Base-by-base conservation (phyloP, 78 protist genomes). In the Polysphondylium violaceum region DNA sequence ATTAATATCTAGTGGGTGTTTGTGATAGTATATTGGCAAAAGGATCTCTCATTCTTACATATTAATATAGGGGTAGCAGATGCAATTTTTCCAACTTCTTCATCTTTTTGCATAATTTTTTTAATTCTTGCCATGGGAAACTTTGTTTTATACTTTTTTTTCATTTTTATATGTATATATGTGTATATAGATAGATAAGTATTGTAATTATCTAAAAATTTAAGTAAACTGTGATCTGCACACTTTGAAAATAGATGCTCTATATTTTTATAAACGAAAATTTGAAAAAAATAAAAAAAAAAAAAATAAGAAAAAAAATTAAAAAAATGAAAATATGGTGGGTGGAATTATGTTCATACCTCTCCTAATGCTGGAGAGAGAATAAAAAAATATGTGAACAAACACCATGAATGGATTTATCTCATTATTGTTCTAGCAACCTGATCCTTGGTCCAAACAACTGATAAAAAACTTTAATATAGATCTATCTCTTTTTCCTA, bases 31-130 rank as follows among this genome's bases (percentile, higher is more conserved):
- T 31, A 2, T n/a, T 25, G 25, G 5, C 16, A 17, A 81, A 9
- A 43, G 8, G 25, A n/a, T 21, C 23, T 2, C 17, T 31, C 2
- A 3, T 3, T 11, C 65, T 7, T 69, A 88, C 93, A 90, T 14
- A 90, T 85, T 31, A 90, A 40, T 33, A 90, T 78, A 25, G 94
- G 94, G 14, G 88, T 74, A 5, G 88, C 85, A 2, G 69, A 23
- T 16, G 94, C 86, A 53, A 90, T 77, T 68, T 90, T 90, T 68
- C 88, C 94, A 27, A 90, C 83, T 35, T 90, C 94, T 67, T 90
- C 94, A 74, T 90, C 94, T 23, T 77, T 68, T 61, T 90, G 94
- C 94, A 90, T 90, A 23, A 90, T 78, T 73, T 79, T 90, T 65
- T 90, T 90, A 31, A 90, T 90, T 44, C 94, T 74, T 0, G 81